These are phyloP conservation scores for Mycena chlorophos DNA, from an alignment of 768 basidiomycete genomes.

Conservation along the genomic window DNA sequence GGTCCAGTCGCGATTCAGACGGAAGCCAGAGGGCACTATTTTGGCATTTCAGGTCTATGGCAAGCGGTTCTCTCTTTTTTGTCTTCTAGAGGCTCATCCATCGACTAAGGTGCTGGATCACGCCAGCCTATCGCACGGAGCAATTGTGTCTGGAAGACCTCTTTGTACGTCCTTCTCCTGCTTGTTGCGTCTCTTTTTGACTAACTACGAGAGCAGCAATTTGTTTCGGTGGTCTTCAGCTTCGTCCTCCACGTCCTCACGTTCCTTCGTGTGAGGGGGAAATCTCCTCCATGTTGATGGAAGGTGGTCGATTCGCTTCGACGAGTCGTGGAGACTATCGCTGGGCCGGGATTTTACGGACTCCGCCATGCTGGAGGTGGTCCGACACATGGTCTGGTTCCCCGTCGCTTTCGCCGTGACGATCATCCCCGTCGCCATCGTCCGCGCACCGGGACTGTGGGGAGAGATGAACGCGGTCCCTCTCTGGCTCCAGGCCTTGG, in stretches of 20 bases:
- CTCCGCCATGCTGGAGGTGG: conserved; percentile 29
- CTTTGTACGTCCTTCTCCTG: conserved; percentile 29
- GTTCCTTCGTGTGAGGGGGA: conserved; percentile 32
- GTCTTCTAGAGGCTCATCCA: background rate
- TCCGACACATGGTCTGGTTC: conserved; percentile 31
- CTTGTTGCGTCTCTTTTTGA: background rate
- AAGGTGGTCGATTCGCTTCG: conserved; percentile 23
- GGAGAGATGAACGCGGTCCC: conserved; percentile 16
- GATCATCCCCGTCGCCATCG: conserved; percentile 23
- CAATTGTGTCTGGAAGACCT: conserved; percentile 43
- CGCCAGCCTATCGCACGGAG: conserved; percentile 34
- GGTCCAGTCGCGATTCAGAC: conserved; percentile 38
- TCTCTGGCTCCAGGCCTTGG: conserved; percentile 14
- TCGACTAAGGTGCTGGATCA: conserved; percentile 44
- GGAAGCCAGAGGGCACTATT: conserved; percentile 35
- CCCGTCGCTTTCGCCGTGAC: conserved; percentile 26
- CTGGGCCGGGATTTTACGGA: conserved; percentile 31
- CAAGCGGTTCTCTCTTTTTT: conserved; percentile 7
- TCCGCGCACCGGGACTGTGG: conserved; percentile 17
- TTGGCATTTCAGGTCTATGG: conserved; percentile 42
- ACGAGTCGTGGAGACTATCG: conserved; percentile 28
- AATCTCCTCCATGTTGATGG: conserved; percentile 27
- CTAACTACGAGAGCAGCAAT: conserved; percentile 20
- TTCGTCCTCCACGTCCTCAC: conserved; percentile 28
- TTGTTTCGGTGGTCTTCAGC: conserved; percentile 25